A percentile compares a stretch with the other conserved stretches of the same genome.
phyloP scores from a whole-genome alignment of 2,329 filamentous ascomycete species.

The Claviceps pazoutovae region DNA sequence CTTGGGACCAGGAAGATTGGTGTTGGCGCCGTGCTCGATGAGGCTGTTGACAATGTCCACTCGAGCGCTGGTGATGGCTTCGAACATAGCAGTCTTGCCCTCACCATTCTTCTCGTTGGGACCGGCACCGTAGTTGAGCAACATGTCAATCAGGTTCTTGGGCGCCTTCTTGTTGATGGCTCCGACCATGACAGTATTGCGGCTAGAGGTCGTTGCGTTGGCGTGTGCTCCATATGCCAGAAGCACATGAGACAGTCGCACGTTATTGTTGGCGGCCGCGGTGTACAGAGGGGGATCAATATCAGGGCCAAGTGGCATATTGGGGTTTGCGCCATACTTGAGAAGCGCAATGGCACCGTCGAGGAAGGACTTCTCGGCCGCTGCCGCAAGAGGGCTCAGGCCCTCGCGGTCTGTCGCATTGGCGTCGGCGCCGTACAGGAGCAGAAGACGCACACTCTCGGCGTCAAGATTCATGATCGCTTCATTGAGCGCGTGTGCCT shows the following conservation, averaged over 20 bases:
- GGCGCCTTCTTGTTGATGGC: conserved; percentile 46
- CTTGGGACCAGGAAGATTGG: conserved; percentile 55
- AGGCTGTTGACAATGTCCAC: conserved; percentile 39
- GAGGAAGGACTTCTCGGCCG: conserved; percentile 37
- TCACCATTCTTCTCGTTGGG: conserved; percentile 44
- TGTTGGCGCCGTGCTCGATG: conserved; percentile 45
- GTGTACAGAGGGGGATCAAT: conserved; percentile 40
- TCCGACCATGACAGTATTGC: conserved; percentile 46
- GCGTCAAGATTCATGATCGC: conserved; percentile 36
- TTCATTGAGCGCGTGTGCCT: conserved; percentile 36
- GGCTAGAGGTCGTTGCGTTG: conserved; percentile 37
- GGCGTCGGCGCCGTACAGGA: conserved; percentile 44
- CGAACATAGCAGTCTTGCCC: conserved; percentile 50
- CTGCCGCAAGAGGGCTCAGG: conserved; percentile 35
- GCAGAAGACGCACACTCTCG: conserved; percentile 39
- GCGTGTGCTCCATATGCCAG: conserved; percentile 47
- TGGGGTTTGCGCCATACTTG: conserved; percentile 50
- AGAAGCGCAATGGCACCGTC: conserved; percentile 45
- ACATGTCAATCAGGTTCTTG: conserved; percentile 39
- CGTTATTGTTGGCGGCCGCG: conserved; percentile 36
- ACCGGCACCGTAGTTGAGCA: conserved; percentile 46
- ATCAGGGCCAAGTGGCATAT: conserved; percentile 34
- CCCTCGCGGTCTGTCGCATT: conserved; percentile 35
- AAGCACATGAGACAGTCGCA: conserved; percentile 43
- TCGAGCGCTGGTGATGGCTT: conserved; percentile 42